Conservation (phyloP, 2,329 filamentous ascomycete genomes). For the Claviceps citrina region DNA sequence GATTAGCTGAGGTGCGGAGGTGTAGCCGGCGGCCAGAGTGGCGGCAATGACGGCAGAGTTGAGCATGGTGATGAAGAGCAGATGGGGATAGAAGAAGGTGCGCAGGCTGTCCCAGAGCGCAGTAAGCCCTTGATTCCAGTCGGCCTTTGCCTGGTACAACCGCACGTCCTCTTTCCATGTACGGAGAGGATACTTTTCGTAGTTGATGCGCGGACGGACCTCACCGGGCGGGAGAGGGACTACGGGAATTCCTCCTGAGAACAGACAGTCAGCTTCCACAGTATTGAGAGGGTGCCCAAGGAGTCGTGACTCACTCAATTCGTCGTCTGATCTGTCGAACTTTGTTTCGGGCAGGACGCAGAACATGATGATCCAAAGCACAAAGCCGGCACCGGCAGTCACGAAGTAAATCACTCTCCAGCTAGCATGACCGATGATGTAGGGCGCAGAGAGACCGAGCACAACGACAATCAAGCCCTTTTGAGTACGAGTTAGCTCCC, state of each 20-base stretch:
- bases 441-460: not conserved
- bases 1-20: not conserved
- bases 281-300: not conserved
- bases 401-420: conserved; percentile 3
- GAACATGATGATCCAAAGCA: conserved; percentile 1
- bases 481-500: not conserved
- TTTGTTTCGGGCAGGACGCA: conserved; percentile 2
- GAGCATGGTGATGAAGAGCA: conserved; percentile 3
- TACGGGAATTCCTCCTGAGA: not conserved
- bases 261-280: not conserved
- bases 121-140: not conserved
- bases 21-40: conserved; percentile 1
- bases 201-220: not conserved
- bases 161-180: not conserved
- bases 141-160: not conserved
- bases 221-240: not conserved
- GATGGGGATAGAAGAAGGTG: conserved; percentile 3
- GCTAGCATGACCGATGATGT: conserved; percentile 1
- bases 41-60: conserved; percentile 3
- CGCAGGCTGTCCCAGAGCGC: conserved; percentile 2
- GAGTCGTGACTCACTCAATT: not conserved
- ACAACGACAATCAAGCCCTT: conserved; percentile 2
- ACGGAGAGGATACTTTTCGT: not conserved
- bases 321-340: conserved; percentile 1
- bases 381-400: not conserved